Evolutionary conservation across 2,329 filamentous ascomycete species (phyloP), one percentile per base, ranked within the genome.

Genomic region (Falciphora oryzae): DNA sequence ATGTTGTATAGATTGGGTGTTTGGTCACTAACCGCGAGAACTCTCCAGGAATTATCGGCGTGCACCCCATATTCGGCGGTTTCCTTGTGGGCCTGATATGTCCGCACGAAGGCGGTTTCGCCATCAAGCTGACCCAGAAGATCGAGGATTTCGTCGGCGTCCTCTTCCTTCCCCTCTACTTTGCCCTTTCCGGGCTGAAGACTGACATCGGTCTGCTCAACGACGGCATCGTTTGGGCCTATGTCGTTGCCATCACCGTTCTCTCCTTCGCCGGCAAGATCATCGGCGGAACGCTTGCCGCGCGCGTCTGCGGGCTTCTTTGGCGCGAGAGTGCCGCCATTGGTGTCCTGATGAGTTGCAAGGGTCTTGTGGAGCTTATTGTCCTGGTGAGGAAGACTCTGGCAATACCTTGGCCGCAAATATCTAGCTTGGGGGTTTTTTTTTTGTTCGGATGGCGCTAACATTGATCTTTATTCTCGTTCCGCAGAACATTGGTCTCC

Each of bases 321-420:
- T 98, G 94, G 94, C 85, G 93, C 66, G 94, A 98, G 75, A 93
- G 90, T 65, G 85, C 96, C 38, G 87, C 92, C 1, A 95, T 98
- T 69, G 94, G 94, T 18, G 87, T 89, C 22, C 78, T 97, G 71
- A 98, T 98, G 94, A 96, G 92, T 77, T 98, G 94, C 76, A 98
- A 98, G 76, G 94, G 94, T 71, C 81, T 98, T 13, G 93, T 97
- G 0, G 93, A 97, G 75, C 80, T 98, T 63, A 97, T 98, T 74
- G 93, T 97, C n/a, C 75, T 96, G 75, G 91, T 93, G 81, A 77
- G 87, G 73, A 50, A 28, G 18, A 59, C 22, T 11, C 27, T 38
- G 35, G 35, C 3, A 14, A 38, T 38, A 18, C 14, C 13, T 38
- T 38, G 35, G 35, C 35, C 31, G 27, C 31, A 29, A 60, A 18